These are phyloP conservation scores for Halenospora varia DNA, from an alignment of 495 filamentous ascomycete species.

Conservation along the genomic window DNA sequence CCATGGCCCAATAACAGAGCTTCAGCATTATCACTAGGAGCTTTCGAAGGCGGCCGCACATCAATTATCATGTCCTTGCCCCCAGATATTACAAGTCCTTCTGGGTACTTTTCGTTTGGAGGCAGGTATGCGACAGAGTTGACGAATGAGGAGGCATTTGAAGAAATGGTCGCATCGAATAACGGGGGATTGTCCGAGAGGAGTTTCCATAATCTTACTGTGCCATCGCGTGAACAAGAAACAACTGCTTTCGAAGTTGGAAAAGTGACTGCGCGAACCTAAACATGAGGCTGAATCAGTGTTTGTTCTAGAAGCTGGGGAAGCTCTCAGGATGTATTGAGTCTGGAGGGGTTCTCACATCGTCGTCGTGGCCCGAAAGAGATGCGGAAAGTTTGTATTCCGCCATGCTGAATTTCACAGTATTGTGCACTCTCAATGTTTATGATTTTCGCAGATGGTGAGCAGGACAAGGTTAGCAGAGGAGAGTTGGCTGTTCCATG, in stretches of 20 bases:
- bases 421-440: neutral
- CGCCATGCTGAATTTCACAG: constrained; percentile 31
- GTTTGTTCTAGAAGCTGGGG: constrained; percentile 1
- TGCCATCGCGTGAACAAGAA: constrained; percentile 87
- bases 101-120: constrained; percentile 63
- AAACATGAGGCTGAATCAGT: constrained; percentile 13
- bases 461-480: neutral
- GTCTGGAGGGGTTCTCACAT: constrained; percentile 54
- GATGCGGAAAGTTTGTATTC: constrained; percentile 80
- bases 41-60: constrained; percentile 62
- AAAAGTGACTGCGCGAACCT: constrained; percentile 90
- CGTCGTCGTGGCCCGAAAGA: constrained; percentile 74
- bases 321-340: neutral
- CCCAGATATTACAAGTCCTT: constrained; percentile 81
- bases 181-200: constrained; percentile 58
- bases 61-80: constrained; percentile 93
- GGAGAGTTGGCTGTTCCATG: constrained; percentile 5
- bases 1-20: constrained; percentile 81
- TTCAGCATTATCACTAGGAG: constrained; percentile 69
- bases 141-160: constrained; percentile 75
- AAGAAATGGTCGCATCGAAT: constrained; percentile 72
- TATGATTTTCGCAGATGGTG: neutral
- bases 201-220: constrained; percentile 80
- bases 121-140: constrained; percentile 77
- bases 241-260: constrained; percentile 67